Base-by-base conservation (phyloP, 202 grass and related monocot genomes). In the Elaeis oleifera region DNA sequence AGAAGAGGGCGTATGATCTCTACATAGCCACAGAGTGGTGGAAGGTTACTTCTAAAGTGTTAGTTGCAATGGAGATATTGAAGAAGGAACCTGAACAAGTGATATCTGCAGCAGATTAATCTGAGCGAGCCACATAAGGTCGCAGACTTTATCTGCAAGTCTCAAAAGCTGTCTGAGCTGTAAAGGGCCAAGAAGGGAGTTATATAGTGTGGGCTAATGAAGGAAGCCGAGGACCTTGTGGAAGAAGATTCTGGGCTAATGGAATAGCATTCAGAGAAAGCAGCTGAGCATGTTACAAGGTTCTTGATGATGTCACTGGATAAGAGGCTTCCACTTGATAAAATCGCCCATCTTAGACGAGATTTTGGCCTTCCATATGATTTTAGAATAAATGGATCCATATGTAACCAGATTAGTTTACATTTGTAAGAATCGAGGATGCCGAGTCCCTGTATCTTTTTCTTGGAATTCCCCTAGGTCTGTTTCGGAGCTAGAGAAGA, bases 251-350 rank as follows among this genome's bases (percentile, higher is more conserved):
- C 65, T n/a, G 71, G 71, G 54, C 79, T 88, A 54, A 44, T 96
- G 19, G 75, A 96, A 80, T 61, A 75, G 24, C 72, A 84, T 64
- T 79, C 72, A 0, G 20, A 24, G 49, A 73, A 54, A 16, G 64
- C 75, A 0, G 81, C 68, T 1, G 70, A 96, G 67, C 71, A 76
- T 56, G 76, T 96, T 20, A 74, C 79, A 0, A 78, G 87, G 56
- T 68, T 96, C 74, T 74, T 90, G 23, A 90, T 96, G 90, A 83
- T 79, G 80, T 90, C 90, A 8, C 71, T 84, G n/a, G 77, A 81
- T 2, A 61, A 79, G 20, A 20, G 20, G 20, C 20, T 20, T 20
- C 20, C 20, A 20, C 20, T 20, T 20, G 20, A 20, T 20, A 20
- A 20, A 81, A 82, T 95, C 29, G 83, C 78, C 4, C 77, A 87